Evolutionary conservation across 2,329 filamentous ascomycete species (phyloP).

Genomic region (Biscogniauxia sp.): DNA sequence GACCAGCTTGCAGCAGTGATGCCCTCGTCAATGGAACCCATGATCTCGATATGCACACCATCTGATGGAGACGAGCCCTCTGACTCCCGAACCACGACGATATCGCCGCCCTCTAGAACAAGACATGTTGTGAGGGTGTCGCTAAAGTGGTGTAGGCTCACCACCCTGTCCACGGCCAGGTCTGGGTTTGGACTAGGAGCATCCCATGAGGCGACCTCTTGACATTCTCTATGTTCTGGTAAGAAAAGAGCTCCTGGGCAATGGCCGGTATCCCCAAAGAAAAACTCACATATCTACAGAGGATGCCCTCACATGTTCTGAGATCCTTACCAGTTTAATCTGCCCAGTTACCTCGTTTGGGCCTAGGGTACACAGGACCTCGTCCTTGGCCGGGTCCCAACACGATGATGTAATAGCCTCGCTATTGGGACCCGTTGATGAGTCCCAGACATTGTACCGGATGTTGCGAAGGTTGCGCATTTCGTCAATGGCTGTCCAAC

Average conservation of each 20-base stretch:
- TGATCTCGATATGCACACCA: constrained; percentile 86
- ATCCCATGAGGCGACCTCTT: constrained; percentile 79
- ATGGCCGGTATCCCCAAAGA: constrained; percentile 5
- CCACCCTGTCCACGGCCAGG: constrained; percentile 69
- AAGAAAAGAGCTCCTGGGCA: constrained; percentile 4
- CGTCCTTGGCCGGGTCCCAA: constrained; percentile 80
- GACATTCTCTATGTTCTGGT: constrained; percentile 32
- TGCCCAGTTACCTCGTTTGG: constrained; percentile 67
- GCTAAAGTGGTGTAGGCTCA: constrained; percentile 81
- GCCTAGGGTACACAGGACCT: constrained; percentile 80
- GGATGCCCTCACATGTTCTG: constrained; percentile 40
- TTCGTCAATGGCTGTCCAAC: constrained; percentile 21
- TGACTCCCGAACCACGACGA: constrained; percentile 78
- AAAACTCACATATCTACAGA: constrained; percentile 39
- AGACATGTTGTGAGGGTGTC: constrained; percentile 77
- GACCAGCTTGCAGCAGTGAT: constrained; percentile 91
- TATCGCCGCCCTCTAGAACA: constrained; percentile 86
- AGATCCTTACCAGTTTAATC: constrained; percentile 67
- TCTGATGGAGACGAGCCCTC: constrained; percentile 42
- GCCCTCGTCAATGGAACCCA: constrained; percentile 89
- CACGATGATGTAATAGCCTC: constrained; percentile 71
- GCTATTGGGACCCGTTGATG: constrained; percentile 44
- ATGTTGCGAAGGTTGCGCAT: constrained; percentile 92
- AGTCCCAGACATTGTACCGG: constrained; percentile 63
- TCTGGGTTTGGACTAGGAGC: constrained; percentile 77